A percentile compares a stretch with the other conserved stretches of the same genome.
These are phyloP conservation scores for Xylaria castorea DNA, from an alignment of 495 filamentous ascomycete species.

Conservation along the genomic window DNA sequence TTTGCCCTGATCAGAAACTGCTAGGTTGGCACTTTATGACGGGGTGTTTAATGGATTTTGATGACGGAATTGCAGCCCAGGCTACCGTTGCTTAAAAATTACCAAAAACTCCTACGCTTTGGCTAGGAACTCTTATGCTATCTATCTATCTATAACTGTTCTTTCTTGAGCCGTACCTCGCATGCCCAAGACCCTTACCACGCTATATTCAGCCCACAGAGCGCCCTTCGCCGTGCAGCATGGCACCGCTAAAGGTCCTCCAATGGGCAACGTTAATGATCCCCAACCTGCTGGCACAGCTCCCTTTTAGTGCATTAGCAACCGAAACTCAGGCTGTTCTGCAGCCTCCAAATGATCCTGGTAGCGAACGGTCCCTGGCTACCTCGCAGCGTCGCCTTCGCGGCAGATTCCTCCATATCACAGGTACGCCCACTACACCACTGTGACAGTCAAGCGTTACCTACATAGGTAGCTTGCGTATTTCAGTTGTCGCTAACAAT, in stretches of 20 bases:
- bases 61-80: neutral
- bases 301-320: slow-evolving; percentile 39
- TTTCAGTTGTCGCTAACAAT: slow-evolving; percentile 27
- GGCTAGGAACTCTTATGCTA: neutral
- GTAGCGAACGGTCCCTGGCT: slow-evolving; percentile 19
- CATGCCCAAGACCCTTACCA: slow-evolving; percentile 6
- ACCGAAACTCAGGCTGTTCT: slow-evolving; percentile 37
- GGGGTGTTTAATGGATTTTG: neutral
- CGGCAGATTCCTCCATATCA: slow-evolving; percentile 93
- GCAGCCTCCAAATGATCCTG: slow-evolving; percentile 31
- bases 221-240: slow-evolving; percentile 28
- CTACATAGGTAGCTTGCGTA: slow-evolving; percentile 1
- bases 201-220: slow-evolving; percentile 25
- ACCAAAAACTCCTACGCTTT: neutral
- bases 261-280: slow-evolving; percentile 32
- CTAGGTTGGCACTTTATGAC: slow-evolving; percentile 1
- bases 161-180: neutral
- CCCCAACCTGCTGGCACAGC: slow-evolving; percentile 37
- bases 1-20: neutral
- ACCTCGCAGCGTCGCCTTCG: slow-evolving; percentile 60
- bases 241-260: slow-evolving; percentile 31
- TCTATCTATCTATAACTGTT: neutral
- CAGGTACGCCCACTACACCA: slow-evolving; percentile 64
- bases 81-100: neutral
- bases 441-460: slow-evolving; percentile 19